A percentile compares a stretch with the other conserved stretches of the same genome.
phyloP scores from a whole-genome alignment of 2,329 filamentous ascomycete species.

The Trichophyton verrucosum region DNA sequence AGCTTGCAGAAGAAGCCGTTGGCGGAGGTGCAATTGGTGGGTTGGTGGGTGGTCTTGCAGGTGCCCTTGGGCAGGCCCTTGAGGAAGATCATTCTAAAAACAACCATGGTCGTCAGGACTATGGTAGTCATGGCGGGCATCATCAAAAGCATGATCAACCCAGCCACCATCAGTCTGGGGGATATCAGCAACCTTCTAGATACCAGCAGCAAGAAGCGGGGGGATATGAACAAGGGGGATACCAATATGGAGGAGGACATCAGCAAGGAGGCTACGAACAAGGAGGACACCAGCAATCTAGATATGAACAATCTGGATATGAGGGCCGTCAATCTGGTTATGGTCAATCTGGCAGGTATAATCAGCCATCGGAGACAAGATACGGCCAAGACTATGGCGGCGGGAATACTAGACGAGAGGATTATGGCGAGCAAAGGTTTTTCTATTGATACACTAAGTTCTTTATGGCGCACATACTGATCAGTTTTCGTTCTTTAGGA shows the following conservation, averaged over 20 bases:
- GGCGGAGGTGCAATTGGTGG: constrained; percentile 56
- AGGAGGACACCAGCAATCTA: no score
- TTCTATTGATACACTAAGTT: not conserved
- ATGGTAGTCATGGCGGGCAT: constrained; percentile 10
- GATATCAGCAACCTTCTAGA: not conserved
- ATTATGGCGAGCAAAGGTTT: constrained; percentile 6
- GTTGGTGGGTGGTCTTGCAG: constrained; percentile 55
- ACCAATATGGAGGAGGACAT: constrained; percentile 2
- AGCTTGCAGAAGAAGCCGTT: constrained; percentile 46
- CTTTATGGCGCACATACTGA: not conserved
- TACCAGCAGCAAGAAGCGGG: not conserved
- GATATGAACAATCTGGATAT: constrained; percentile 1
- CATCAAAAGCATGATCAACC: constrained; percentile 1
- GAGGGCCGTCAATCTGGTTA: constrained; percentile 6
- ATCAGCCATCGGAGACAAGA: not conserved
- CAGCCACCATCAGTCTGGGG: not conserved
- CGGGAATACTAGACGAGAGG: not conserved
- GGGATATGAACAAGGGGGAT: constrained; percentile 5
- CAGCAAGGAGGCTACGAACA: not conserved
- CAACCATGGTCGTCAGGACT: constrained; percentile 6
- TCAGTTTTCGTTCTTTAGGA: not conserved
- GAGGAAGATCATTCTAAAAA: constrained; percentile 36
- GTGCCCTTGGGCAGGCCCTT: constrained; percentile 51
- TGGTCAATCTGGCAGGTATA: not conserved
- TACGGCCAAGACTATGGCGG: constrained; percentile 4